These are phyloP conservation scores for Endoconidiophora polonica DNA, from an alignment of 2,329 filamentous ascomycete genomes.

Conservation along the genomic window DNA sequence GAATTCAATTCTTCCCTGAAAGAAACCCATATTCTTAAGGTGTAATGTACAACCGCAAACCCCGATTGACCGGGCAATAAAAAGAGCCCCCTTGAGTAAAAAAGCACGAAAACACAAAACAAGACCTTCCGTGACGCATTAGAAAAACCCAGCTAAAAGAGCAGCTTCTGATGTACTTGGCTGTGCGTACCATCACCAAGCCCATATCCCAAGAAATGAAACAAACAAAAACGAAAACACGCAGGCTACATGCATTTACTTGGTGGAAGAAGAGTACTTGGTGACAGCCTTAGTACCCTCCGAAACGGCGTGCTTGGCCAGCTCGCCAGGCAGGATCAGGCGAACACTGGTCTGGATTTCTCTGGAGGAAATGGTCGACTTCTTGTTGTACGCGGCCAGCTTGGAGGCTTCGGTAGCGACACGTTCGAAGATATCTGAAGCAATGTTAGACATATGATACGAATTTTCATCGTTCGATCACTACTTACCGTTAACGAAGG, in stretches of 20 bases:
- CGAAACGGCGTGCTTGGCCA: conserved; percentile 98
- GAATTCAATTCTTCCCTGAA: conserved; percentile 38
- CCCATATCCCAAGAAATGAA: conserved; percentile 35
- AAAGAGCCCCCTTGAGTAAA: conserved; percentile 47
- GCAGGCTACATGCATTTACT: conserved; percentile 47
- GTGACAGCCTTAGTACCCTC: conserved; percentile 99
- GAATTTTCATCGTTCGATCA: background rate
- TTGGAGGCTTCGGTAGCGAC: conserved; percentile 97
- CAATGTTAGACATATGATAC: background rate
- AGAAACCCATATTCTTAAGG: conserved; percentile 43
- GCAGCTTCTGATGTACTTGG: conserved; percentile 12
- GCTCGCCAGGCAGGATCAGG: conserved; percentile 92
- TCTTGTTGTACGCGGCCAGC: conserved; percentile 99
- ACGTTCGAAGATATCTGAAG: conserved; percentile 93
- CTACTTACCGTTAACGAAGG: conserved; percentile 89
- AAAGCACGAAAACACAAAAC: conserved; percentile 21
- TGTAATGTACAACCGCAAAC: conserved; percentile 60
- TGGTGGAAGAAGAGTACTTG: conserved; percentile 99
- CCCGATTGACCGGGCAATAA: conserved; percentile 43
- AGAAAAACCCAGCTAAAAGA: conserved; percentile 38
- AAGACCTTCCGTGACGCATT: conserved; percentile 62
- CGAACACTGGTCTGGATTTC: conserved; percentile 98
- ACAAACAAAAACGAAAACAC: conserved; percentile 40
- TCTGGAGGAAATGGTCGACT: conserved; percentile 97
- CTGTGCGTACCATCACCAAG: conserved; percentile 35